Conservation (phyloP, 768 basidiomycete genomes). For the Bullera alba region DNA sequence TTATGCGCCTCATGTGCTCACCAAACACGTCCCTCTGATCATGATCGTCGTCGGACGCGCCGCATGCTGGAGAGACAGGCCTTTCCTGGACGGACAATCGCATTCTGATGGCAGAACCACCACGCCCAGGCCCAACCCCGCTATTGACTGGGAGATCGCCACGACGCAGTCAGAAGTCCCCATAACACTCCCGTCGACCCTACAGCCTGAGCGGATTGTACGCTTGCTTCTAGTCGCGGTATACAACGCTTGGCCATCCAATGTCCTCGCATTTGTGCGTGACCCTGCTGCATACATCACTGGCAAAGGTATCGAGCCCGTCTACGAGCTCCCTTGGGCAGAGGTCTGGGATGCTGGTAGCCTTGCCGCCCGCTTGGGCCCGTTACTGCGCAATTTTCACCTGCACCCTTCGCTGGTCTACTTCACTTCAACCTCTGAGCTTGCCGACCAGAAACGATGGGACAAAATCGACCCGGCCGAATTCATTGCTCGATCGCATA, state of each 20-base stretch:
- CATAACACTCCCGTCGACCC: conserved; percentile 30
- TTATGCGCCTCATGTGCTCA: conserved; percentile 25
- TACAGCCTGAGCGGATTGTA: conserved; percentile 17
- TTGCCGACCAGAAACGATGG: conserved; percentile 64
- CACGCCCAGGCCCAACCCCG: conserved; percentile 15
- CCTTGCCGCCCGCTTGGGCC: conserved; percentile 56
- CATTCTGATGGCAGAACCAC: conserved; percentile 59
- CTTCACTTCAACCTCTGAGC: conserved; percentile 59
- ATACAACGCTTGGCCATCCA: conserved; percentile 88
- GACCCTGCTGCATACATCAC: conserved; percentile 61
- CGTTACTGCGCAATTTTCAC: conserved; percentile 61
- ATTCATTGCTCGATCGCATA: conserved; percentile 25
- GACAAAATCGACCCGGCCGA: conserved; percentile 46
- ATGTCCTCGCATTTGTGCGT: conserved; percentile 71
- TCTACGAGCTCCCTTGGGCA: conserved; percentile 67
- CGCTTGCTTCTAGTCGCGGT: conserved; percentile 45
- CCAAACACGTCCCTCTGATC: conserved; percentile 27
- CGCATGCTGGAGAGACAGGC: conserved; percentile 39
- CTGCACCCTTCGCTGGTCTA: conserved; percentile 68
- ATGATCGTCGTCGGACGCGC: conserved; percentile 40
- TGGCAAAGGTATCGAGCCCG: conserved; percentile 52
- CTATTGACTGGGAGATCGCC: conserved; percentile 21
- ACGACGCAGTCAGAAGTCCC: conserved; percentile 2
- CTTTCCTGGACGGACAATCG: conserved; percentile 48
- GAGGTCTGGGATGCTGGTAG: conserved; percentile 61